Conservation (phyloP, 148 eudicot species). For the Vaccinium corymbosum region DNA sequence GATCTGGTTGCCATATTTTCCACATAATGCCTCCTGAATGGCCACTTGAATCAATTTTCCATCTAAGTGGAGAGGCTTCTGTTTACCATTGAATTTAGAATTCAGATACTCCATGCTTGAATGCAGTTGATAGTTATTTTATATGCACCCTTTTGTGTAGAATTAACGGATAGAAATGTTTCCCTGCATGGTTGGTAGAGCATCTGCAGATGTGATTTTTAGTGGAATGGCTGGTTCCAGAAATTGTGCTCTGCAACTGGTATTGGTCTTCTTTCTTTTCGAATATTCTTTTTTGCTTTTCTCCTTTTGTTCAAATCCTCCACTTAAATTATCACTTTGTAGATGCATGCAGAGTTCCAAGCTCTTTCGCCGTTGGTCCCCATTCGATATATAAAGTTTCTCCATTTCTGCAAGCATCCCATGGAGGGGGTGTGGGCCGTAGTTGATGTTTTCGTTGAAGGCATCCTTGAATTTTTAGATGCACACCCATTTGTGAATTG, state of each 20-base stretch:
- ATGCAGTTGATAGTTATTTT: background rate
- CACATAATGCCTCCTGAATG: conserved; percentile 28
- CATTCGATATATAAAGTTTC: conserved; percentile 55
- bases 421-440: conserved; percentile 66
- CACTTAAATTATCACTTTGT: conserved; percentile 11
- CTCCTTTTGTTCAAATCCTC: background rate
- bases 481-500: conserved; percentile 31
- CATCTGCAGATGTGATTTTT: conserved; percentile 44
- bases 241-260: conserved; percentile 74
- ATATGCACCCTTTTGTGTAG: conserved; percentile 30
- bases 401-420: conserved; percentile 69
- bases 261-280: conserved; percentile 21
- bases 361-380: conserved; percentile 68
- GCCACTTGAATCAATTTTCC: conserved; percentile 14
- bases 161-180: conserved; percentile 63
- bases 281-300: background rate
- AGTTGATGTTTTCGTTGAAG: conserved; percentile 71
- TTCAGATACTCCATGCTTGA: background rate
- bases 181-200: conserved; percentile 51
- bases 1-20: conserved; percentile 14
- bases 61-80: conserved; percentile 30
- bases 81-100: conserved; percentile 3
- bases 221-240: conserved; percentile 46
- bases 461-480: conserved; percentile 34
- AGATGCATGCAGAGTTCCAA: conserved; percentile 51